A percentile compares a stretch with the other conserved stretches of the same genome.
These are phyloP conservation scores for Xerocomus spinulosus DNA, from an alignment of 768 basidiomycete genomes.

Conservation along the genomic window DNA sequence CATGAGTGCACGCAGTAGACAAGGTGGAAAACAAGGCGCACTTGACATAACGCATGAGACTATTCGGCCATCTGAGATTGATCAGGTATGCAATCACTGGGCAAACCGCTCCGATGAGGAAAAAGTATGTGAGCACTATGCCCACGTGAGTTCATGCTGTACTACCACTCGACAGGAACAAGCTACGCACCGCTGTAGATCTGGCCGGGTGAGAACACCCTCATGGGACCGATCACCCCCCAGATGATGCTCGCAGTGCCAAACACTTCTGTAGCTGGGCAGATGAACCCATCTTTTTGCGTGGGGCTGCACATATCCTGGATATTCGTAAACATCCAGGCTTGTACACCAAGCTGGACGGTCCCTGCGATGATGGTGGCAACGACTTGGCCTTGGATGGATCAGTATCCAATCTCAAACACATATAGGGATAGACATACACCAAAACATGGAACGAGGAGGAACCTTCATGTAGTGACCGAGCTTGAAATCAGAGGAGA, in stretches of 20 bases:
- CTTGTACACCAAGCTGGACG: conserved; percentile 60
- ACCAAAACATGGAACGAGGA: conserved; percentile 52
- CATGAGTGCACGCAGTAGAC: background rate
- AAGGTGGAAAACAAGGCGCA: conserved; percentile 27
- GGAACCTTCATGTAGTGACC: conserved; percentile 2
- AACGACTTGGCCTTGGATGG: conserved; percentile 45
- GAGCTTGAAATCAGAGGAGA: background rate
- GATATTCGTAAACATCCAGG: conserved; percentile 53
- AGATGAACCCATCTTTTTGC: conserved; percentile 54
- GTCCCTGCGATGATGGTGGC: conserved; percentile 61
- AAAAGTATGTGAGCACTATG: conserved; percentile 60
- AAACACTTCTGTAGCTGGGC: conserved; percentile 67
- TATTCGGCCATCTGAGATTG: conserved; percentile 57
- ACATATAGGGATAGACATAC: conserved; percentile 9
- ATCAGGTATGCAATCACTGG: conserved; percentile 55
- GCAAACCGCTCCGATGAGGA: conserved; percentile 66
- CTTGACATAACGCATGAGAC: conserved; percentile 60
- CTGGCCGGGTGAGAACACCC: conserved; percentile 65
- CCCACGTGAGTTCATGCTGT: background rate
- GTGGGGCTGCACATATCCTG: conserved; percentile 28
- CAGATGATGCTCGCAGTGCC: conserved; percentile 77
- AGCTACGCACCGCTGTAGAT: conserved; percentile 44
- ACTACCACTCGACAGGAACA: background rate
- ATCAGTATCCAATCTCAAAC: background rate
- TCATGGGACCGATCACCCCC: conserved; percentile 76